Base-by-base conservation (phyloP, 1,284 basidiomycete genomes). In the Tylopilus orsonianus region DNA sequence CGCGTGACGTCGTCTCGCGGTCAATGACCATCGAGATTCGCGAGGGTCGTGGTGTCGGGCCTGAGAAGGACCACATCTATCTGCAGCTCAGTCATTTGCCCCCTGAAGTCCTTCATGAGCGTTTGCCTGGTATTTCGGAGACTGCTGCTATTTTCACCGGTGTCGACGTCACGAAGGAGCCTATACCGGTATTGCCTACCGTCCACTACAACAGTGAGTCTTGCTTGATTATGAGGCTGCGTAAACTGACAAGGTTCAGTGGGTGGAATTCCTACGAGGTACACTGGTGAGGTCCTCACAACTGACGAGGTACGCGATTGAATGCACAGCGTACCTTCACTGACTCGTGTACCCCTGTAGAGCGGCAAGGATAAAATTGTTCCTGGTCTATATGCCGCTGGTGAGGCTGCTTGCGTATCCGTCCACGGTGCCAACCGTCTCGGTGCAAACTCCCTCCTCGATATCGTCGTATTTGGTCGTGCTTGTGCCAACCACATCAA, bases 391-490 rank as follows among this genome's bases (percentile, higher is more conserved):
- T 99, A 99, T 72, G 97, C 97, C 51, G 97, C 97, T 50, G 97
- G 97, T 64, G 97, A 99, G 76, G 95, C 96, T 53, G 97, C 97
- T 26, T 98, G 93, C 68, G 97, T 99, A 37, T 99, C 97, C 18
- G 97, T 99, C 18, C 97, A 99, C 70, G 97, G 97, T 61, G 97
- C 97, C 54, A 99, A 99, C 79, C 93, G 97, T 75, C 89, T 99
- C 50, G 97, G 97, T 61, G 97, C 97, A 69, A 99, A 99, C 81
- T 99, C 97, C 42, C 83, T 99, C 36, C 80, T 99, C 56, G 97
- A 99, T 71, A 97, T 99, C 65, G 97, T 99, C 70, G 97, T 99
- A 61, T 99, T 97, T 66, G 97, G 97, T 62, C 93, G 97, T 71
- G 97, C 97, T 18, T 96, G 92, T 66, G 97, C 97, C 44, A 92